These are phyloP conservation scores for Pouteria glomerata DNA, from an alignment of 148 eudicot species.

Conservation along the genomic window DNA sequence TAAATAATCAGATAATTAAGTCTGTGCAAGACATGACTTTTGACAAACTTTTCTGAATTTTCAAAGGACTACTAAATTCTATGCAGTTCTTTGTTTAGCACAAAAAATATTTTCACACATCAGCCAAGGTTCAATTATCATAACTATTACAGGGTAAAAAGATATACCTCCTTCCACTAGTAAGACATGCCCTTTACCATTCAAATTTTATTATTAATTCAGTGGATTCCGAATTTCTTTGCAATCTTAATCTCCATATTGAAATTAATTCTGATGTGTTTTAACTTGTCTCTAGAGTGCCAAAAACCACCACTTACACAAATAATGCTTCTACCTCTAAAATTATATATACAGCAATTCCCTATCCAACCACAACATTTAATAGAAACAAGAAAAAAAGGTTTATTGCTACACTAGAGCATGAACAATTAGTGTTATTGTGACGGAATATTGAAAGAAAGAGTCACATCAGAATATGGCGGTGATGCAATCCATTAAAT, in stretches of 20 bases:
- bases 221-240: background rate
- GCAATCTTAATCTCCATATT: too few relatives aligned
- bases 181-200: background rate
- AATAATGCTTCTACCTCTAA: background rate
- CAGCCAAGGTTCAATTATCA: background rate
- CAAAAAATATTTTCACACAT: background rate
- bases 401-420: background rate
- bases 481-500: background rate
- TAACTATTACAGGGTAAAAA: background rate
- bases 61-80: background rate
- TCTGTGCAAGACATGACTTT: background rate
- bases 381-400: background rate
- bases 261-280: background rate
- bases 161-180: background rate
- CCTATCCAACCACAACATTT: background rate
- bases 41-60: background rate
- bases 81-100: background rate
- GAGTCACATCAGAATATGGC: background rate
- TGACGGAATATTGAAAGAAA: background rate
- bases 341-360: background rate
- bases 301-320: background rate
- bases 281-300: background rate
- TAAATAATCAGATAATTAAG: background rate
- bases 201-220: background rate
- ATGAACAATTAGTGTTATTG: background rate